Percentiles rank a stretch among this genome's conserved stretches.
Evolutionary conservation across 2,329 filamentous ascomycete species (phyloP).

Genomic region (Aspergillus pseudoviridinutans): DNA sequence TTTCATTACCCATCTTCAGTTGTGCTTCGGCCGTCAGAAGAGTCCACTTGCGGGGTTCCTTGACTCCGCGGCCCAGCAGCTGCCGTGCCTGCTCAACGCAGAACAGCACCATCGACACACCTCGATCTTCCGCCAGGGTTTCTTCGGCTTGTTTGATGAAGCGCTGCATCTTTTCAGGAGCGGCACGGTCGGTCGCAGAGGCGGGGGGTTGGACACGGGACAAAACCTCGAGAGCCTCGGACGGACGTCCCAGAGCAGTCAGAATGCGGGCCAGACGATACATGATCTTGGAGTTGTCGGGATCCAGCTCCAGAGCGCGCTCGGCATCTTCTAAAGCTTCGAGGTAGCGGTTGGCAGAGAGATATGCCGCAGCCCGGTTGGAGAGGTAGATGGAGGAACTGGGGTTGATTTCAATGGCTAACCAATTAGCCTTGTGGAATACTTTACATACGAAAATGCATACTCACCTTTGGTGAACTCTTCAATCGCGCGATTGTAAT

Average conservation of each 20-base stretch:
- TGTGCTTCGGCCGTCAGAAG: conserved; percentile 89
- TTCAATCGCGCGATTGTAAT: conserved; percentile 81
- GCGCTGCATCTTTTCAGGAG: conserved; percentile 79
- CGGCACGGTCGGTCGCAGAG: conserved; percentile 77
- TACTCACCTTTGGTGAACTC: conserved; percentile 88
- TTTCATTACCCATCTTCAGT: conserved; percentile 85
- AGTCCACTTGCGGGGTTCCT: conserved; percentile 87
- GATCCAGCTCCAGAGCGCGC: conserved; percentile 75
- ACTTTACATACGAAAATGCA: neutral
- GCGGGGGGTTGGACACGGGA: conserved; percentile 73
- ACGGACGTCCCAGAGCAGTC: conserved; percentile 77
- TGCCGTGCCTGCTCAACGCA: conserved; percentile 88
- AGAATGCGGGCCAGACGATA: conserved; percentile 86
- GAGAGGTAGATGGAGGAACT: conserved; percentile 84
- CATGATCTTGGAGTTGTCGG: conserved; percentile 80
- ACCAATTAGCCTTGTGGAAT: conserved; percentile 4
- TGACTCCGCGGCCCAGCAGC: conserved; percentile 68
- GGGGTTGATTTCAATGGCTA: conserved; percentile 85
- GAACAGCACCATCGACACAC: conserved; percentile 86
- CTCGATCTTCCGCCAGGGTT: conserved; percentile 67
- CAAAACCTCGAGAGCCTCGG: conserved; percentile 81
- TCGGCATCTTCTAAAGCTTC: conserved; percentile 84
- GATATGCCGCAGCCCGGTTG: conserved; percentile 92
- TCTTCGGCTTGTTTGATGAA: conserved; percentile 78
- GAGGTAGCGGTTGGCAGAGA: conserved; percentile 75